Base-by-base conservation (phyloP, 2,329 filamentous ascomycete species). In the Botryotinia globosa region DNA sequence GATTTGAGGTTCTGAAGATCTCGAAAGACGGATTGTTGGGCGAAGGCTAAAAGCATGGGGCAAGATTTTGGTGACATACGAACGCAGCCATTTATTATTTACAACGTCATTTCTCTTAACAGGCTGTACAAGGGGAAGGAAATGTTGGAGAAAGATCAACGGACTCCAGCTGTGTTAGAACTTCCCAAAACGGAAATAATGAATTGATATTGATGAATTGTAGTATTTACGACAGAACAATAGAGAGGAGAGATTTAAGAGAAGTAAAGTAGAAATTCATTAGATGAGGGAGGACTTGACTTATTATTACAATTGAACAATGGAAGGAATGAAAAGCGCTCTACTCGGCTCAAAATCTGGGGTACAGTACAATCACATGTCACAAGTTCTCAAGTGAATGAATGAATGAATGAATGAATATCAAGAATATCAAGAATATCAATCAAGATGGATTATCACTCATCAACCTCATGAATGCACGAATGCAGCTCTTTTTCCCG, bases 51-150 rank as follows among this genome's bases (percentile, higher is more conserved):
- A 32, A 66, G 69, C 69, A 66, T 71, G 62, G 69, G 62, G 62
- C 37, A 39, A 70, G 65, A 29, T 32, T 71, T 72, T 72, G 68
- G 74, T 72, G 73, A 75, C 75, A 68, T 78, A 81, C 80, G 75
- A 81, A 79, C 69, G 79, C 80, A 75, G 80, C 79, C 80, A 81
- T 81, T 75, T n/a, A 67, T 32, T n/a, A n/a, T 32, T 67, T 78
- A 79, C 74, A 76, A 78, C 79, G 79, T 80, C 79, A 80, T 80
- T 77, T 74, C 76, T 76, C 73, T 74, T 73, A 73, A 32, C 45
- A 73, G 72, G 74, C 70, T 72, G 74, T 73, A 45, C 62, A 51
- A 74, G 58, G 59, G 34, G 39, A 32, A 66, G n/a, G 44, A 25
- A 51, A 32, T 32, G 61, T 16, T 44, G 32, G 45, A 44, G 59